A percentile compares a stretch with the other conserved stretches of the same genome.
Conservation (phyloP, 2,329 filamentous ascomycete genomes). For the Beauveria medogensis region DNA sequence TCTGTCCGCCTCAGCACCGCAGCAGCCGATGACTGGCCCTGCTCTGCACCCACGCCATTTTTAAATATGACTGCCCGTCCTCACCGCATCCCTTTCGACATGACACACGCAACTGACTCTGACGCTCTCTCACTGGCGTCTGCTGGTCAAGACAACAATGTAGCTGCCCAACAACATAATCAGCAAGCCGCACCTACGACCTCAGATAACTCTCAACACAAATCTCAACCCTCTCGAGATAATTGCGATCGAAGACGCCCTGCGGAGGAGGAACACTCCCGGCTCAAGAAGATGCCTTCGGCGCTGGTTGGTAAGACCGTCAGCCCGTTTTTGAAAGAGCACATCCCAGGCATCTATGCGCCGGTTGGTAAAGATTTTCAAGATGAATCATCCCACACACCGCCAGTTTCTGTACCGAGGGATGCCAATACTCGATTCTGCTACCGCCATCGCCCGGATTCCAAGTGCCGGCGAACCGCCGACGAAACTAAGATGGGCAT, state of each 20-base stretch:
- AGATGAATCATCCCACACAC: slow-evolving; percentile 16
- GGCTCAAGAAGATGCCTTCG: slow-evolving; percentile 49
- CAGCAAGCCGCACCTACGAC: background rate
- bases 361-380: slow-evolving; percentile 56
- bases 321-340: slow-evolving; percentile 80
- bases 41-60: slow-evolving; percentile 5
- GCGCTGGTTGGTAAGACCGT: slow-evolving; percentile 71
- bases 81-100: slow-evolving; percentile 5
- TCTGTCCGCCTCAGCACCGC: slow-evolving; percentile 7
- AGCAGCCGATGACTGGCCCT: slow-evolving; percentile 9
- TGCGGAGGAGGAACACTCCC: slow-evolving; percentile 40
- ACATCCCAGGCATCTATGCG: slow-evolving; percentile 84
- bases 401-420: slow-evolving; percentile 20
- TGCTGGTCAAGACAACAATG: slow-evolving; percentile 5
- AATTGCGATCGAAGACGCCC: slow-evolving; percentile 45
- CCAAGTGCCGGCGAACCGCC: slow-evolving; percentile 85
- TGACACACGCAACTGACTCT: background rate
- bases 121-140: slow-evolving; percentile 7
- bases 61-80: slow-evolving; percentile 8
- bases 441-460: slow-evolving; percentile 88
- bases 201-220: slow-evolving; percentile 2
- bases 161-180: background rate
- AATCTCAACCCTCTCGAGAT: slow-evolving; percentile 22
- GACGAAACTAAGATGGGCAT: slow-evolving; percentile 96
- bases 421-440: slow-evolving; percentile 83